Base-by-base conservation (phyloP, 1,284 basidiomycete species). In the Irpex rosettiformis region DNA sequence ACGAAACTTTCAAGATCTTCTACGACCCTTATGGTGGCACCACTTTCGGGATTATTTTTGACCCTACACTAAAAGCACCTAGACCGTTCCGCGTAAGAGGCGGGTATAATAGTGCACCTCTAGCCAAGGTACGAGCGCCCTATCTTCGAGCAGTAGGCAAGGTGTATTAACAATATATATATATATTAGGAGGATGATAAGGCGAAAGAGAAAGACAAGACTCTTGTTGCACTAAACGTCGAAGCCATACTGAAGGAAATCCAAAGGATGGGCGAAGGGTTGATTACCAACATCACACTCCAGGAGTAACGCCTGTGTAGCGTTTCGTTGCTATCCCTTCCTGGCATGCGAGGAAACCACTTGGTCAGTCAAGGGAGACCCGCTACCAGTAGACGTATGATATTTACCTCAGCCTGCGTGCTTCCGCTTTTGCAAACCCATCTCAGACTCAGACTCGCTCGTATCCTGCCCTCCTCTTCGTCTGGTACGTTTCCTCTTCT, bases 1-100 rank as follows among this genome's bases (percentile, higher is more conserved):
- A 82, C 5, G 89, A 94, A 65, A 88, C 88, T 0, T 81, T 93
- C 64, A 82, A 91, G 56, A 80, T 97, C 54, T 99, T 98, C 79
- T 85, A 88, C 67, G 96, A 99, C 67, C 75, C 80, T 0, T 80
- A 88, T 37, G 97, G 97, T 13, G 95, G 96, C 0, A 76, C 82
- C 54, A 76, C 79, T 6, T 87, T 96, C 56, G 96, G 93, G 5
- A 88, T 83, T 0, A 84, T 98, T 1, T 98, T 94, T 91, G 93
- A 97, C 67, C 90, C 92, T 0, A 79, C 82, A 25, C 66, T 89
- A 30, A 80, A 78, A 58, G 70, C 75, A 49, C 67, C 79, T 0
- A 72, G 84, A 51, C 79, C 85, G 2, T 94, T 97, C 79, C 87
- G 92, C 67, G 93, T 96, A 3, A 77, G 94, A 55, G 84, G 92